Conservation (phyloP, 768 basidiomycete species). For the Gautieria morchelliformis region DNA sequence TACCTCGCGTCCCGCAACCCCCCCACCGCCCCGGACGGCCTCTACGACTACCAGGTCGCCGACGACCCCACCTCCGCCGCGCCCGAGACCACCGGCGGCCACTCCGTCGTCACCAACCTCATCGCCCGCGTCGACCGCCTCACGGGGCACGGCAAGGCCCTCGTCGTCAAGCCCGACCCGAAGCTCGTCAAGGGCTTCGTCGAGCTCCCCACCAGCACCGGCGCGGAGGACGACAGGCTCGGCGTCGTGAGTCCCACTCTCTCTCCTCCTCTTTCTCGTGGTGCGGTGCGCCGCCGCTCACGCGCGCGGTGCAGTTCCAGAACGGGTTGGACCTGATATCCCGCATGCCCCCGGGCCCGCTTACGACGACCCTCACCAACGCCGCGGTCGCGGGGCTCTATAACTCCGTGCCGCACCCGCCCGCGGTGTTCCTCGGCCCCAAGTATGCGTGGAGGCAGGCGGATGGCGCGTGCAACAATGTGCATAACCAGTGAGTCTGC, state of each 20-base stretch:
- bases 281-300: neutral
- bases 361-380: neutral
- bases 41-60: constrained; percentile 33
- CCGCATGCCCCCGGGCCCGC: constrained; percentile 9
- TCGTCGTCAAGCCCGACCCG: constrained; percentile 10
- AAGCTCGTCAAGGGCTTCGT: constrained; percentile 11
- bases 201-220: constrained; percentile 9
- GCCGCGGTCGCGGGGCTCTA: constrained; percentile 15
- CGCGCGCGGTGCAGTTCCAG: constrained; percentile 16
- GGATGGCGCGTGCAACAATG: constrained; percentile 55
- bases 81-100: neutral
- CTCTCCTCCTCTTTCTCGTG: neutral
- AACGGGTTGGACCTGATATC: constrained; percentile 11
- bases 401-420: constrained; percentile 8
- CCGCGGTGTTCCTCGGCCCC: neutral
- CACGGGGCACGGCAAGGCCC: constrained; percentile 10
- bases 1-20: constrained; percentile 28
- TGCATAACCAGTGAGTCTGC: constrained; percentile 31
- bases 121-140: constrained; percentile 10
- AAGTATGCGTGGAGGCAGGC: constrained; percentile 45
- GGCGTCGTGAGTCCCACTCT: constrained; percentile 14
- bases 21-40: constrained; percentile 34
- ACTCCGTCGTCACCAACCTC: constrained; percentile 15
- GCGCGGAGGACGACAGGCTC: constrained; percentile 36
- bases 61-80: neutral